Evolutionary conservation across 345 rosid species (phyloP).

Genomic region (Chamaenerion angustifolium): DNA sequence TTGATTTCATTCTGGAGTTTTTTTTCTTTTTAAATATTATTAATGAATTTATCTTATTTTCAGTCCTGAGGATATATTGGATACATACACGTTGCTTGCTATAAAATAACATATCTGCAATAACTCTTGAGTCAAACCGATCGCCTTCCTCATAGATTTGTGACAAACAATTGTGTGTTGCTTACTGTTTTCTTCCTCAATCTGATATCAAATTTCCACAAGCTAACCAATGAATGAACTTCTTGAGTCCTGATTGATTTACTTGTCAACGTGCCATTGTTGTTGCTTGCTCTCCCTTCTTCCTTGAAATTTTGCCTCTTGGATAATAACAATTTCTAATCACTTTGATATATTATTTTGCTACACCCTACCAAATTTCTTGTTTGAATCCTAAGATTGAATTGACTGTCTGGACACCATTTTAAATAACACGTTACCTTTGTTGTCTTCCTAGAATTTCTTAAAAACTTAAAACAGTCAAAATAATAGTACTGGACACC

Average conservation of each 20-base stretch:
- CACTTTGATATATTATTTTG: neutral
- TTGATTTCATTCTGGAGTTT: conserved; percentile 3
- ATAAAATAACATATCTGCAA: no score
- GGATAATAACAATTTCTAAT: neutral
- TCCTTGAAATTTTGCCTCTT: neutral
- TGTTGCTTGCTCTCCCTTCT: no score
- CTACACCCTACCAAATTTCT: conserved; percentile 3
- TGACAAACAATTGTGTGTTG: conserved; percentile 4
- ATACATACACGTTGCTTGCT: no score
- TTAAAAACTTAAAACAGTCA: conserved; percentile 1
- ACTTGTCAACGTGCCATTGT: no score
- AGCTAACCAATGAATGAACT: neutral
- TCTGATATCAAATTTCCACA: no score
- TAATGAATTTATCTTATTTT: neutral
- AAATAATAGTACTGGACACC: conserved; percentile 5
- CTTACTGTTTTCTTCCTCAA: neutral
- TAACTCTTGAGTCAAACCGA: conserved; percentile 3
- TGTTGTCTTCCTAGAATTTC: neutral
- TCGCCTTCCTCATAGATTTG: conserved; percentile 2
- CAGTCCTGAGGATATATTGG: no score
- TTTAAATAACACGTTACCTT: neutral
- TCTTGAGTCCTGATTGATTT: no score
- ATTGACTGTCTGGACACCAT: neutral
- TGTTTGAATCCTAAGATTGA: conserved; percentile 1
- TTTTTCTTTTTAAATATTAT: neutral